Evolutionary conservation across 2,329 filamentous ascomycete species (phyloP), one percentile per base, ranked within the genome.

Genomic region (Cladosporium oxysporum): DNA sequence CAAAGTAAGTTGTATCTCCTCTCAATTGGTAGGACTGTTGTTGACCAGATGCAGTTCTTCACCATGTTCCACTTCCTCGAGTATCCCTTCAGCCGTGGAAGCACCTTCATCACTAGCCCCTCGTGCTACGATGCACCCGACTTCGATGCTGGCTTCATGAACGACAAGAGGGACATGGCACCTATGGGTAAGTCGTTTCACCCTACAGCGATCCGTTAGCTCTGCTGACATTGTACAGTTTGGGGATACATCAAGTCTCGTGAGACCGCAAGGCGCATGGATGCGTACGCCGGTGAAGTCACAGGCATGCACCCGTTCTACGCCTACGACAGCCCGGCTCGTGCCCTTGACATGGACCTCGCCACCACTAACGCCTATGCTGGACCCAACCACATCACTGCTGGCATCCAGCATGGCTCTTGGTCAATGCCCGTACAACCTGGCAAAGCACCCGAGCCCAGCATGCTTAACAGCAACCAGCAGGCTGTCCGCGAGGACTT

Each of bases 221-320:
- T 4, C 37, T 49, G 12, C 62, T 58, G 23, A 58, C 23, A 7
- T n/a, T 3, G 77, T 76, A 26, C 4, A 62, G 90, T 93, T 6
- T 93, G 91, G 90, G 88, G 88, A 4, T 93, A 93, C 79, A 91
- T 92, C 82, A 92, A 92, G 80, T 91, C 88, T 2, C 88, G 90
- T 66, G 90, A 92, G 83, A 93, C 90, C 3, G 91, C 91, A 1
- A 85, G 91, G 3, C 87, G 90, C 69, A 92, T 92, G 90, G 85
- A 89, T 29, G 87, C 90, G 0, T 93, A 91, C 69, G 90, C 90
- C 1, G 91, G 91, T 67, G 91, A 93, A 76, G 90, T 91, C 35
- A 83, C 83, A 23, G 69, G 71, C 11, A 82, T 84, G 82, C 90
- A 93, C 76, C 91, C 91, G 12, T 88, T 89, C 82, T 93, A 90